These are phyloP conservation scores for Pleurotus ostreatus DNA, from an alignment of 768 basidiomycete genomes.

Conservation along the genomic window DNA sequence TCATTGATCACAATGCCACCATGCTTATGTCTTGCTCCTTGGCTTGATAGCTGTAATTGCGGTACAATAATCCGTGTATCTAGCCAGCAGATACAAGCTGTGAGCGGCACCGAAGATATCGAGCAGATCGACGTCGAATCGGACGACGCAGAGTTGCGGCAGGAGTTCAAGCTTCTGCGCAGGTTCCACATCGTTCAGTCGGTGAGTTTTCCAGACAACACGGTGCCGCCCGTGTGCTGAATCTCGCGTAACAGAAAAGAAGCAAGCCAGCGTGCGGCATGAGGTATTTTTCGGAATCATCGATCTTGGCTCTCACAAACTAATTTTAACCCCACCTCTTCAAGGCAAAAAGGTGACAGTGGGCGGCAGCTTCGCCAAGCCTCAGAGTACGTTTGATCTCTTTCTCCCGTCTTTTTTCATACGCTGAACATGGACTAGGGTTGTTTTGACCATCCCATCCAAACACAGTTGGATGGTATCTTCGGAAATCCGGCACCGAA, in stretches of 20 bases:
- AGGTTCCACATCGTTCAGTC: not conserved
- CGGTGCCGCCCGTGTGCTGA: too few relatives aligned
- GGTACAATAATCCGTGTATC: not conserved
- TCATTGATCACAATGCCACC: too few relatives aligned
- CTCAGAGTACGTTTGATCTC: not conserved
- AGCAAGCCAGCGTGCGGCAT: too few relatives aligned
- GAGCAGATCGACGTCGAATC: not conserved
- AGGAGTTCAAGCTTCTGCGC: slow-evolving; percentile 1
- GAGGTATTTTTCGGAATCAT: too few relatives aligned
- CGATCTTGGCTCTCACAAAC: too few relatives aligned
- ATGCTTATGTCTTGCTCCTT: not conserved
- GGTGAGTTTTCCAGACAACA: not conserved
- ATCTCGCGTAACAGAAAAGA: too few relatives aligned
- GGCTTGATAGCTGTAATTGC: not conserved
- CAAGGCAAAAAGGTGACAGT: too few relatives aligned
- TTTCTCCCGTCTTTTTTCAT: not conserved
- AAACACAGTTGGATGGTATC: slow-evolving; percentile 6
- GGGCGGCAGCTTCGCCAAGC: not conserved
- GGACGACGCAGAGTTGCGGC: not conserved
- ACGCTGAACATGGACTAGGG: not conserved
- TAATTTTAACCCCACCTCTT: too few relatives aligned
- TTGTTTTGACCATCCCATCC: slow-evolving; percentile 4
- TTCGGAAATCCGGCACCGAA: slow-evolving; percentile 6
- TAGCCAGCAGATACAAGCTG: not conserved
- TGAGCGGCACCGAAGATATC: not conserved